phyloP scores from a whole-genome alignment of 2,329 filamentous ascomycete genomes.

The Plectosphaerella sp. region DNA sequence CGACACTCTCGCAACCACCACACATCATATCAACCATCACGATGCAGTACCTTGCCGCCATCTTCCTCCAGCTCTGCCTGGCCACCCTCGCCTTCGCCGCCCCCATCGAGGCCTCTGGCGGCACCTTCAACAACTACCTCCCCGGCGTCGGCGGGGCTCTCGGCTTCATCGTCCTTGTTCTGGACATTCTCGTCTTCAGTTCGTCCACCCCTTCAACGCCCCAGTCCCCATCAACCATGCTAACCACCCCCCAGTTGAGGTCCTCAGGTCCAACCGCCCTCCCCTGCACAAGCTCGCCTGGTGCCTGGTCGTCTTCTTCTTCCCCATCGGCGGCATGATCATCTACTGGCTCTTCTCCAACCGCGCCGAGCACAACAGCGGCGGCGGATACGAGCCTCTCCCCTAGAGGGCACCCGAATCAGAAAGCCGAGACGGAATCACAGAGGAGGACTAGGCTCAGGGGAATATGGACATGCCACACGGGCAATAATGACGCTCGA shows the following conservation, averaged over 20 bases:
- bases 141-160: conserved; percentile 49
- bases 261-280: conserved; percentile 59
- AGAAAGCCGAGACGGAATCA: no score
- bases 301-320: conserved; percentile 60
- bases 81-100: conserved; percentile 45
- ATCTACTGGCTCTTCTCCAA: conserved; percentile 64
- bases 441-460: no score
- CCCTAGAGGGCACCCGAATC: conserved; percentile 7
- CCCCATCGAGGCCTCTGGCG: conserved; percentile 34
- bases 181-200: conserved; percentile 62
- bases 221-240: not conserved
- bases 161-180: conserved; percentile 55
- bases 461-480: no score
- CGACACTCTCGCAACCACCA: no score
- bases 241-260: conserved; percentile 46
- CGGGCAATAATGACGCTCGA: no score
- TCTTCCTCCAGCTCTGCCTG: conserved; percentile 50
- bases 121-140: conserved; percentile 33
- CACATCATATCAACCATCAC: not conserved
- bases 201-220: conserved; percentile 21
- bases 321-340: conserved; percentile 57
- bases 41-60: conserved; percentile 21
- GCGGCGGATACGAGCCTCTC: conserved; percentile 50
- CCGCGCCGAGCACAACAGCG: conserved; percentile 48
- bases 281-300: conserved; percentile 55